Base-by-base conservation (phyloP, 2,329 filamentous ascomycete genomes). In the Stachybotrys chlorohalonatus region DNA sequence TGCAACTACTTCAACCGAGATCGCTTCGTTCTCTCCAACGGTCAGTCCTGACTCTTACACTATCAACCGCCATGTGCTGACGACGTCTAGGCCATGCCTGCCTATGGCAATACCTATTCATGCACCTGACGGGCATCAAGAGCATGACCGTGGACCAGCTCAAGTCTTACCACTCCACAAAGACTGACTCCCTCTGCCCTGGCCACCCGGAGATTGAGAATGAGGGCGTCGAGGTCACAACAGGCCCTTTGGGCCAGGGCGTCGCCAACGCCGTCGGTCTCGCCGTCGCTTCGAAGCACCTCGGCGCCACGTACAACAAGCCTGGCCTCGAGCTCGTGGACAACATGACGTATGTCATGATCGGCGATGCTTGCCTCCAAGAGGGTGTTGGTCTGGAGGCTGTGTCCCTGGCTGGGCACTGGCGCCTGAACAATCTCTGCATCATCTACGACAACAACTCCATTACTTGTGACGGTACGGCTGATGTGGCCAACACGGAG, bases 401-500 rank as follows among this genome's bases (percentile, higher is more conserved):
- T 0, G 75, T 84, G 51, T 75, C 75, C 5, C 73, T 82, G 6
- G 80, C 80, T 6, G 81, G 80, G 1, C 79, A 83, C 62, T 73
- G 75, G 64, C 73, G 71, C 58, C 69, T 84, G 9, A 76, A 79
- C 66, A 84, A 84, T 63, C 66, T 84, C 1, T 75, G 75, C 4
- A 66, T 84, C 31, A 77, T 83, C 50, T 84, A 84, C 58, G 81
- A 84, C 59, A 83, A 84, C 65, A 83, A 84, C 63, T 76, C 81
- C 60, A 70, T 84, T 51, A 83, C 80, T 4, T 81, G 78, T 58
- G 79, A 81, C 54, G 78, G 79, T 2, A 70, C 70, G 1, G 70
- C 79, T 1, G 75, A 79, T 42, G 47, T 57, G 8, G 56, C 63
- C 75, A 79, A 77, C 57, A 76, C 70, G 1, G 78, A 81, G 59